Base-by-base conservation (phyloP, 2,329 filamentous ascomycete genomes). In the Ceratocystis variospora region DNA sequence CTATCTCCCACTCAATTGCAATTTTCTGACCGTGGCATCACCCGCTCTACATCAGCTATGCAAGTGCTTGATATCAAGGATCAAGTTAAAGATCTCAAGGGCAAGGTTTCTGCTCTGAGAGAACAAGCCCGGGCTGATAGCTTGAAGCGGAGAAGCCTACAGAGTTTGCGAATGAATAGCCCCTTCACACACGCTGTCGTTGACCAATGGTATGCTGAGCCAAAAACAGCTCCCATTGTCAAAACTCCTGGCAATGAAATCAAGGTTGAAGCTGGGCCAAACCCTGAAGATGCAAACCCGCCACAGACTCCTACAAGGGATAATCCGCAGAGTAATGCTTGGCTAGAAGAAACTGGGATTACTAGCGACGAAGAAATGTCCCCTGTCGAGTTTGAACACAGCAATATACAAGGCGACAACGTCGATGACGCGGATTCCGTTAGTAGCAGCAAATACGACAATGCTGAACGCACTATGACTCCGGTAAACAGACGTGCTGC, bases 21-120 rank as follows among this genome's bases (percentile, higher is more conserved):
- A 0, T 76, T 72, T 45, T 71, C 72, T n/a, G 78, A 79, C 8
- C 76, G 78, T 55, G 80, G 79, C 0, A 75, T 87, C 7, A 82
- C 82, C 31, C 81, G 89, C 19, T 86, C 88, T 2, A 80, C 85
- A 15, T 93, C 90, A 0, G 85, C 85, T n/a, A 81, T 86, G 15
- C 86, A 89, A 72, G 84, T 89, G 72, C 84, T 87, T 7, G 82
- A 83, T 63, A 78, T 96, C 55, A 89, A 90, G 68, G 87, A 90
- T 70, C 90, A 96, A 73, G 89, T 96, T 83, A 86, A 88, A 66
- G 90, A 88, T 64, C 79, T 96, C 61, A 92, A 91, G 72, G 89
- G 88, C 68, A 90, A 90, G 71, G 91, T 96, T 45, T 92, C 90
- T 1, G 87, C 80, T 17, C 75, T 96, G 53, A 87, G 89, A 71